phyloP scores from a whole-genome alignment of 352 stramenopile species.

The Globisporangium paroecandrum region DNA sequence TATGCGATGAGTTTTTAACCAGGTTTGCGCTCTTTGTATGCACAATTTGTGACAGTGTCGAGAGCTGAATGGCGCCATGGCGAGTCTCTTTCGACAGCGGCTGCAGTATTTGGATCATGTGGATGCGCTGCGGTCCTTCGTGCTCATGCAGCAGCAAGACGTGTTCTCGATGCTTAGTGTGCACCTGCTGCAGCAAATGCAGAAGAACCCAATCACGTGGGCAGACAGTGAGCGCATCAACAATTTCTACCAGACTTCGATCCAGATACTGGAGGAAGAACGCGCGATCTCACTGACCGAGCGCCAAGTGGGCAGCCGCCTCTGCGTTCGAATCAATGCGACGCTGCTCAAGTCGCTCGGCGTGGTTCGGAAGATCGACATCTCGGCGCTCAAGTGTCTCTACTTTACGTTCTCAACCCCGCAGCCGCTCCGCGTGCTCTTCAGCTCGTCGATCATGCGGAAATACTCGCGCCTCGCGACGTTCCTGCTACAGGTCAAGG shows the following conservation, averaged over 20 bases:
- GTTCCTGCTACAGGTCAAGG: constrained; percentile 64
- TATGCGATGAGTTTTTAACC: no score
- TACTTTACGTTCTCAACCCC: constrained; percentile 49
- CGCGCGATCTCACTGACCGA: constrained; percentile 33
- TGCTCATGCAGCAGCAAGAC: constrained; percentile 84
- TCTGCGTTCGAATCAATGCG: constrained; percentile 50
- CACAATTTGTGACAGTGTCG: constrained; percentile 34
- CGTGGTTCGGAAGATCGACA: constrained; percentile 39
- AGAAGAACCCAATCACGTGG: constrained; percentile 50
- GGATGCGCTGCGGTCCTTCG: constrained; percentile 47
- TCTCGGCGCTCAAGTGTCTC: constrained; percentile 53
- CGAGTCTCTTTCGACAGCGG: constrained; percentile 48
- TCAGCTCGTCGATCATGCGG: constrained; percentile 48
- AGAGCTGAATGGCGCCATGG: constrained; percentile 42
- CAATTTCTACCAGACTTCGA: constrained; percentile 39
- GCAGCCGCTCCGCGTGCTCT: constrained; percentile 57
- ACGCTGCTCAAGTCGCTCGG: constrained; percentile 38
- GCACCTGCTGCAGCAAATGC: constrained; percentile 51
- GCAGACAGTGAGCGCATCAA: constrained; percentile 58
- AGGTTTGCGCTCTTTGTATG: neutral
- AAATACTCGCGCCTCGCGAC: constrained; percentile 62
- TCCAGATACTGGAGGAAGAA: constrained; percentile 53
- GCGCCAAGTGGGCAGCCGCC: constrained; percentile 35
- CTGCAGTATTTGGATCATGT: constrained; percentile 51
- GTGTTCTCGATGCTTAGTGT: constrained; percentile 48